A percentile compares a stretch with the other conserved stretches of the same genome.
These are phyloP conservation scores for Metarhizium guizhouense DNA, from an alignment of 2,329 filamentous ascomycete genomes.

Conservation along the genomic window DNA sequence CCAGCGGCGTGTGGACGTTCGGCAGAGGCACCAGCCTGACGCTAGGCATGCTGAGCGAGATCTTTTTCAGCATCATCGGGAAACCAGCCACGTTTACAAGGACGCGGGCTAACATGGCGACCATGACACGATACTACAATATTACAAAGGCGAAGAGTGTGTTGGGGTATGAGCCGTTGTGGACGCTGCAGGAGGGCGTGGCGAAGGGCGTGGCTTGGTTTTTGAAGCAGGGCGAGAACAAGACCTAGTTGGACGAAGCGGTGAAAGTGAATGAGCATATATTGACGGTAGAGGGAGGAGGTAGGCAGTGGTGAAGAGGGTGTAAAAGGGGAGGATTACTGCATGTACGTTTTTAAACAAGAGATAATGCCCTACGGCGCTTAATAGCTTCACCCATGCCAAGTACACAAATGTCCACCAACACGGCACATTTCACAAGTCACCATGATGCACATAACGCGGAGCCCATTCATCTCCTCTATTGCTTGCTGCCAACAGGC, in stretches of 20 bases:
- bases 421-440: background rate
- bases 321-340: no score
- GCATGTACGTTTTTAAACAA: no score
- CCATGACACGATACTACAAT: constrained; percentile 70
- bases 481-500: background rate
- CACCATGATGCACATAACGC: background rate
- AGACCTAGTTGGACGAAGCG: background rate
- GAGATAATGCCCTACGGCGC: no score
- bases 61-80: constrained; percentile 37
- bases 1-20: constrained; percentile 46
- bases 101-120: constrained; percentile 55
- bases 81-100: constrained; percentile 49
- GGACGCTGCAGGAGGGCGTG: constrained; percentile 57
- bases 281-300: no score
- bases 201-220: constrained; percentile 45
- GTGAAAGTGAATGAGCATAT: no score
- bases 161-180: constrained; percentile 60
- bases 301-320: no score
- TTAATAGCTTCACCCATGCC: no score
- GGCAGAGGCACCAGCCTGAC: constrained; percentile 40
- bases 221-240: constrained; percentile 38
- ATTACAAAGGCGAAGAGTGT: constrained; percentile 65
- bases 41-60: constrained; percentile 45
- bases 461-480: background rate
- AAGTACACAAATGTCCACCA: background rate